Evolutionary conservation across 1,284 basidiomycete species (phyloP), one percentile per base, ranked within the genome.

Genomic region (Ceratobasidium sp.): DNA sequence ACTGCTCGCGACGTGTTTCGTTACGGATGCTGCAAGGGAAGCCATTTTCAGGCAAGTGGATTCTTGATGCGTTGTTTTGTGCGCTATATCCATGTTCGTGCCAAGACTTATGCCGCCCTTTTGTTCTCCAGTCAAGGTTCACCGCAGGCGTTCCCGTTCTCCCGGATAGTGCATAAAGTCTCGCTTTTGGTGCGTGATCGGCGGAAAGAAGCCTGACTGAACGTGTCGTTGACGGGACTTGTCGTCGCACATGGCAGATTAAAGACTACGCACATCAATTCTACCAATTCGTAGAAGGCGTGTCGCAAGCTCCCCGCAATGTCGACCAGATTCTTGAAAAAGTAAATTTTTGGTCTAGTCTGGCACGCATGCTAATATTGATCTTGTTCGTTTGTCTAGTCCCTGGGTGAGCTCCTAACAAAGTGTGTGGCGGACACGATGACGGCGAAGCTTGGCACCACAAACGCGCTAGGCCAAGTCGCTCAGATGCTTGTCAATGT

Each of bases 231-330:
- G 50, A 34, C 48, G 18, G 32, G 28, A 21, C 10, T 55, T 55
- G 53, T n/a, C 53, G 53, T n/a, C 23, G 26, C 21, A 39, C 36
- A n/a, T 21, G 6, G 52, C 77, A 93, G 89, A 95, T 99, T 73
- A 90, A 96, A 43, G 88, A 87, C 60, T 97, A 97, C 78, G 93
- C 98, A 32, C 93, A 97, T 77, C 94, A 96, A 78, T 99, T 98
- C 83, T 98, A 98, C 80, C 90, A 94, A 45, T 99, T 98, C 79
- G 90, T 96, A 0, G 97, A 98, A 76, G 97, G 96, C 1, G 93
- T 97, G 9, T 89, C 91, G 0, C 93, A 97, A 79, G 92, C 96
- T 74, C 92, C 95, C 78, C 86, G 93, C 46, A 94, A 97, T 79
- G 93, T 97, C 30, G 97, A 98, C 78, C 94, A 96, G 74, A 86